phyloP scores from a whole-genome alignment of 1,284 basidiomycete species.

The Cystobasidiaceae sp. region DNA sequence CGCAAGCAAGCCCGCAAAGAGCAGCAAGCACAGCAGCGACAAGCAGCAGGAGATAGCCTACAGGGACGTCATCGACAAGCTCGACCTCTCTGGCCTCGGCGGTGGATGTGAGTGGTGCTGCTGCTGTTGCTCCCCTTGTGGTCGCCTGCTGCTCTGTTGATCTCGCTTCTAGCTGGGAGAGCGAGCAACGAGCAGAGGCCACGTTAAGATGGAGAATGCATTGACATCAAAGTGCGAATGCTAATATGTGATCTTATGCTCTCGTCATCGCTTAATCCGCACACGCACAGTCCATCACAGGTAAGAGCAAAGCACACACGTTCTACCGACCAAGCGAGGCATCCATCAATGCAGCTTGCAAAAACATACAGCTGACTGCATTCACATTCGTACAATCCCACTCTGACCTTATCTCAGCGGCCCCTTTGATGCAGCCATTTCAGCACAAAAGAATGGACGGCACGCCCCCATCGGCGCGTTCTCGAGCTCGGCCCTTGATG shows the following conservation, averaged over 20 bases:
- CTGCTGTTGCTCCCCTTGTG: not conserved
- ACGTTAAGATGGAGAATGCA: too few relatives aligned
- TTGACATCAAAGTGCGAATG: too few relatives aligned
- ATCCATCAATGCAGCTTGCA: too few relatives aligned
- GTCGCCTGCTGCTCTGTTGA: not conserved
- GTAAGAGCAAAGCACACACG: conserved; percentile 1
- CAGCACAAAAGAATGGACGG: not conserved
- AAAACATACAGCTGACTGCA: too few relatives aligned
- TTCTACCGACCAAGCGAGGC: too few relatives aligned
- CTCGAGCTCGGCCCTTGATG: conserved; percentile 15
- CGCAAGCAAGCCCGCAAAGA: not conserved
- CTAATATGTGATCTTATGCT: too few relatives aligned
- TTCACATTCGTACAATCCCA: too few relatives aligned
- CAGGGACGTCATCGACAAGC: conserved; percentile 26
- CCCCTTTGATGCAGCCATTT: conserved; percentile 25
- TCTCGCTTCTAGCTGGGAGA: too few relatives aligned
- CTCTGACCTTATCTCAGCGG: not conserved
- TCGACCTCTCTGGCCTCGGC: conserved; percentile 11
- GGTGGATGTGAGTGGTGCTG: conserved; percentile 8
- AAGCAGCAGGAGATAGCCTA: conserved; percentile 14
- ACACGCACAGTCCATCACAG: conserved; percentile 14
- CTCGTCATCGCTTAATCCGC: too few relatives aligned
- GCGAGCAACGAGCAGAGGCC: too few relatives aligned
- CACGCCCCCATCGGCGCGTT: conserved; percentile 26
- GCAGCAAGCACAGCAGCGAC: not conserved